phyloP scores from a whole-genome alignment of 352 stramenopile genomes.

The Phytophthora chlamydospora region DNA sequence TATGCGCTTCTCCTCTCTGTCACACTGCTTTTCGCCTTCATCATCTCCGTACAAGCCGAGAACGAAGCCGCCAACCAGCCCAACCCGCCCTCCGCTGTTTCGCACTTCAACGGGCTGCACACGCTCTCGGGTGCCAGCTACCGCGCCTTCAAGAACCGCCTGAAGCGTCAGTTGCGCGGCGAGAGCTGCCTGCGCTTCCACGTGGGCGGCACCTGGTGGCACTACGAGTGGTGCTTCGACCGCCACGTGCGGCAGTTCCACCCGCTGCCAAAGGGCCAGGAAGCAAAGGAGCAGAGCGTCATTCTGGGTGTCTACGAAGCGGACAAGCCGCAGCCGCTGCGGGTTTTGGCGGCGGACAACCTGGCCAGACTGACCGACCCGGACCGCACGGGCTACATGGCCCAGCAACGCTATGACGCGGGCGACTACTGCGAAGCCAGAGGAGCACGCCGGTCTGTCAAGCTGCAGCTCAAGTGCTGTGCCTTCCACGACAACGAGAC shows the following conservation, averaged over 20 bases:
- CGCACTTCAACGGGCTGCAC: constrained; percentile 61
- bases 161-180: constrained; percentile 59
- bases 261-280: constrained; percentile 18
- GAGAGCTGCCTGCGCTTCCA: constrained; percentile 69
- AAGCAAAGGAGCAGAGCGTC: constrained; percentile 38
- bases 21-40: constrained; percentile 16
- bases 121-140: constrained; percentile 69
- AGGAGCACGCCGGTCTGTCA: constrained; percentile 30
- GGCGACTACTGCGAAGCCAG: constrained; percentile 46
- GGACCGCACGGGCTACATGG: constrained; percentile 62
- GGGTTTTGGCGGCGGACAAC: constrained; percentile 48
- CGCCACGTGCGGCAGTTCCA: constrained; percentile 77
- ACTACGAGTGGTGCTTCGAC: constrained; percentile 88
- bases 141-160: constrained; percentile 71
- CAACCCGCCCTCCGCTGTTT: constrained; percentile 11
- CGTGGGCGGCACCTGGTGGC: constrained; percentile 71
- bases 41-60: constrained; percentile 13
- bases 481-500: constrained; percentile 79
- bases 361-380: constrained; percentile 45
- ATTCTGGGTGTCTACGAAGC: constrained; percentile 48
- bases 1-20: constrained; percentile 26
- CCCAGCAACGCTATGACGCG: constrained; percentile 56
- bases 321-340: constrained; percentile 42
- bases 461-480: constrained; percentile 80
- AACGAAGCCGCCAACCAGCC: background rate